Evolutionary conservation across 2,329 filamentous ascomycete species (phyloP), one percentile per base, ranked within the genome.

Genomic region (Colletotrichum graminicola): DNA sequence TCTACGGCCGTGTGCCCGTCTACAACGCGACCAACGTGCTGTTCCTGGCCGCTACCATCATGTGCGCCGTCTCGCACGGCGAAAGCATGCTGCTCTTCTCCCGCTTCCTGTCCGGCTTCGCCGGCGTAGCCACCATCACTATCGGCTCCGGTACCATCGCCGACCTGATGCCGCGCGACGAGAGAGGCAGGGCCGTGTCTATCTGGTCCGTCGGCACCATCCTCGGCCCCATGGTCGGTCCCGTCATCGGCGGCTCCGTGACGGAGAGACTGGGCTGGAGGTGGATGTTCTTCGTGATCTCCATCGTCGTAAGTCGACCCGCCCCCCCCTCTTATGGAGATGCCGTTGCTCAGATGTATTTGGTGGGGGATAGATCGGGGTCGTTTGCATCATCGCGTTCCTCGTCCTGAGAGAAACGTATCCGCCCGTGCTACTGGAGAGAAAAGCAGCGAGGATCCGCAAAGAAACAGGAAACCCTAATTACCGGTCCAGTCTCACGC

Each of bases 71-170:
- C 29, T 83, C 86, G 1, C 83, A 84, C 0, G 83, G 80, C 16
- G 76, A 88, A 23, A 80, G 78, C n/a, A 78, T 84, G 64, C 82
- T 91, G 39, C 84, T 91, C 57, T 83, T 80, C 6, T 90, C 92
- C 74, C 87, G 90, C 2, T 87, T 92, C 73, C 74, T 92, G 1
- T 85, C 87, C 6, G 92, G 91, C 12, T 79, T 88, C 21, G 90
- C 90, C 54, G 91, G 91, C 34, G 87, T 86, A 2, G 86, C 85
- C 39, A 87, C 90, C 0, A 78, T 93, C 12, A 91, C 90, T 0
- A 90, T 70, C 18, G 67, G 62, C 14, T 59, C 55, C 8, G 67
- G 62, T 2, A 66, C 54, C 29, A 70, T 66, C n/a, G 54, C 62
- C 8, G 67, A 66, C 47, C 26, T 60, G 43, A 70, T 66, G 62